These are phyloP conservation scores for Penicillium odoratum DNA, from an alignment of 495 filamentous ascomycete genomes.

Conservation along the genomic window DNA sequence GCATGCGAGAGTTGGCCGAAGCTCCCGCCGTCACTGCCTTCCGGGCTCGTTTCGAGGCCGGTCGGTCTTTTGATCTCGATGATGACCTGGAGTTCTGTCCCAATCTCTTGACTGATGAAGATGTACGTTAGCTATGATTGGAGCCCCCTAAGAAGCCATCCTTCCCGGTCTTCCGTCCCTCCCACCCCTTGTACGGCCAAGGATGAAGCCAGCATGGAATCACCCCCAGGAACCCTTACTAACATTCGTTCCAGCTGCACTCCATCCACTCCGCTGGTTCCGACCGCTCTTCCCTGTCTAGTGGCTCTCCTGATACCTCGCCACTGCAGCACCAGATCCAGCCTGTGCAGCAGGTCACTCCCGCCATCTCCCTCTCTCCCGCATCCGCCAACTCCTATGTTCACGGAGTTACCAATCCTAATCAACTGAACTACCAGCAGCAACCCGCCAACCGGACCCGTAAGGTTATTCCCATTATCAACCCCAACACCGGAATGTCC, in stretches of 20 bases:
- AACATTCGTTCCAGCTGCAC: slow-evolving; percentile 60
- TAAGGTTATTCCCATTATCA: slow-evolving; percentile 98
- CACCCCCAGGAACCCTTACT: neutral
- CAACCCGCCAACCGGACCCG: slow-evolving; percentile 81
- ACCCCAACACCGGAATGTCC: slow-evolving; percentile 86
- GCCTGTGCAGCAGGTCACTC: slow-evolving; percentile 71
- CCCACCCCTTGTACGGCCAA: neutral
- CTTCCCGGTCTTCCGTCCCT: neutral
- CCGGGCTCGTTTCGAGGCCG: slow-evolving; percentile 84
- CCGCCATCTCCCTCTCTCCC: slow-evolving; percentile 77
- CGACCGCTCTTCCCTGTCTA: slow-evolving; percentile 91
- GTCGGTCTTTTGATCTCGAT: slow-evolving; percentile 92
- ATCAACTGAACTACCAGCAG: slow-evolving; percentile 79
- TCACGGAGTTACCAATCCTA: slow-evolving; percentile 52
- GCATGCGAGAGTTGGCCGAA: slow-evolving; percentile 87
- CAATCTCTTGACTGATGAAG: slow-evolving; percentile 87
- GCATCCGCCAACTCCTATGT: slow-evolving; percentile 65
- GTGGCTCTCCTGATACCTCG: slow-evolving; percentile 90
- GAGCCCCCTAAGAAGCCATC: neutral
- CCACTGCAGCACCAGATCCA: slow-evolving; percentile 79
- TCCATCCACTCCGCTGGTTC: slow-evolving; percentile 85
- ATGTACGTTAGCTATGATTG: slow-evolving; percentile 68
- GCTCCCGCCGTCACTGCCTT: slow-evolving; percentile 70
- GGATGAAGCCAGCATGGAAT: neutral
- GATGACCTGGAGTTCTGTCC: slow-evolving; percentile 98